Base-by-base conservation (phyloP, 176 grass and related monocot species). In the Canna indica region DNA sequence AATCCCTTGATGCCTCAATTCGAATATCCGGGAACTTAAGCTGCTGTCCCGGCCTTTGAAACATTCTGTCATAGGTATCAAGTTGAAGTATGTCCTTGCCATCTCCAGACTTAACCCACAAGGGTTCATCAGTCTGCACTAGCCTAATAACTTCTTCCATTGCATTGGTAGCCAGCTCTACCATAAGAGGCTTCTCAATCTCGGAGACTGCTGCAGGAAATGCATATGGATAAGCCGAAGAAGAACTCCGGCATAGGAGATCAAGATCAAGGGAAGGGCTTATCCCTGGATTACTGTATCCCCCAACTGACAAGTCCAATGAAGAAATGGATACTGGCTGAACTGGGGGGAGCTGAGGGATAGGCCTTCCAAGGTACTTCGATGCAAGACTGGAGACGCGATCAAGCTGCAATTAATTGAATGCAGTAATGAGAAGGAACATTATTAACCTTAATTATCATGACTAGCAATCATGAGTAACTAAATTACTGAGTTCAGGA, bases 101-200 rank as follows among this genome's bases (percentile, higher is more conserved):
- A 30, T 90, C 89, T 2, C 33, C 54, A 50, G 63, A 74, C 79
- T 85, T 83, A 52, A 66, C 54, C 95, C 95, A 99, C 59, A 99
- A 44, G 30, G 83, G 87, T 14, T 86, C 82, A 26, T 88, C 84
- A 61, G 84, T 70, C 77, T 99, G 86, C 6, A 84, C 72, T 33
- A 99, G 86, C 36, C 84, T 82, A 74, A 99, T 83, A 71, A 99
- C 14, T 75, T 99, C 90, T 36, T 94, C 84, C 84, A 94, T 74
- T 65, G 95, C 95, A 26, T 71, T 77, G 34, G 82, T 58, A 11
- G 90, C 95, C 73, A 80, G 32, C 4, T 87, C 86, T 32, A 76
- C 83, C 87, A 99, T 84, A 7, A 78, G 47, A 15, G 95, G 90
- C 24, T 91, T 84, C 72, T 99, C 95, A 72, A 85, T 77, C 0